These are phyloP conservation scores for Penicillium sp. DNA, from an alignment of 2,329 filamentous ascomycete species.

Conservation along the genomic window DNA sequence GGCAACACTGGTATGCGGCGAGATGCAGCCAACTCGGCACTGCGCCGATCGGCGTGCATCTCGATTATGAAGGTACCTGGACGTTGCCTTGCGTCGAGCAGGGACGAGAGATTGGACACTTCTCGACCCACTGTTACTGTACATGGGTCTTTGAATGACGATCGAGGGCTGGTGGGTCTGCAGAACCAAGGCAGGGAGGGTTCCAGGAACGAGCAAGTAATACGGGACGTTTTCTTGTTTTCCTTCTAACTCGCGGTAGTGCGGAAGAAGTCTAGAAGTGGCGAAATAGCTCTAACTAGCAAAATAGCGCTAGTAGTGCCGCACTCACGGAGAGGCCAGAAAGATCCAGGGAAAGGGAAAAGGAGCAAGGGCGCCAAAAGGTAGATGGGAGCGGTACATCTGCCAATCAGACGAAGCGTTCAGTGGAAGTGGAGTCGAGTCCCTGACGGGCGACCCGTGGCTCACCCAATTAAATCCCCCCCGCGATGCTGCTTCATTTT, in stretches of 20 bases:
- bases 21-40: background rate
- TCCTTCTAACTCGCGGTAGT: no score
- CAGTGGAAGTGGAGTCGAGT: background rate
- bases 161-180: background rate
- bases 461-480: constrained; percentile 9
- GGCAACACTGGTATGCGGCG: background rate
- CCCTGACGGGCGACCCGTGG: constrained; percentile 3
- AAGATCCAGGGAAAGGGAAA: background rate
- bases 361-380: background rate
- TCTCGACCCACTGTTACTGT: background rate
- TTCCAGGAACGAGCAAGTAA: background rate
- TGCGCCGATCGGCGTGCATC: background rate
- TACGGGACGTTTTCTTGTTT: background rate
- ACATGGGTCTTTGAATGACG: background rate
- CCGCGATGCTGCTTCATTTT: constrained; percentile 9
- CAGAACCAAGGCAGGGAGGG: background rate
- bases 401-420: no score
- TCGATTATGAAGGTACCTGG: background rate
- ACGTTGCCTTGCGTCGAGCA: background rate
- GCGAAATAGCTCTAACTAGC: no score
- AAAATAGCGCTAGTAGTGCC: no score
- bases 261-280: no score
- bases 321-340: no score
- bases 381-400: background rate
- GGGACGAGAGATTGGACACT: background rate